A percentile compares a stretch with the other conserved stretches of the same genome.
Conservation (phyloP, 176 grass and related monocot species). For the Avena atlantica region DNA sequence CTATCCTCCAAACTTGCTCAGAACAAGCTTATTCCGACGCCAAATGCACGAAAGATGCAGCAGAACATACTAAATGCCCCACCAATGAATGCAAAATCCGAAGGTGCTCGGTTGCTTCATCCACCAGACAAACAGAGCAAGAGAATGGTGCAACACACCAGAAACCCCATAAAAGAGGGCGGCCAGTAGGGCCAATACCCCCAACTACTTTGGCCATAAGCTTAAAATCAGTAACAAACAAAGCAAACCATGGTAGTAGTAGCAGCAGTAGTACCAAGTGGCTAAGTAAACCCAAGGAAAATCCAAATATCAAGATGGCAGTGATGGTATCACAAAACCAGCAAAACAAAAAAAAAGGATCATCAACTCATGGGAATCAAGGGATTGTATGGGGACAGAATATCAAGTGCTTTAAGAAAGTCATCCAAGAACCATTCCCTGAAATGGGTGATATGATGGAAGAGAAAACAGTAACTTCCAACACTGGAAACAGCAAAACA, state of each 20-base stretch:
- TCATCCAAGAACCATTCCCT: slow-evolving; percentile 27
- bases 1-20: slow-evolving; percentile 42
- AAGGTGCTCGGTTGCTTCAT: slow-evolving; percentile 41
- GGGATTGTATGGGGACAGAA: not conserved
- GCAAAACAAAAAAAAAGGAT: not conserved
- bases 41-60: slow-evolving; percentile 45
- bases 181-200: slow-evolving; percentile 37
- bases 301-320: not conserved
- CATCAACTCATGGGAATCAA: not conserved
- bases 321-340: not conserved
- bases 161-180: slow-evolving; percentile 48
- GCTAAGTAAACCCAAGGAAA: not conserved
- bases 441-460: slow-evolving; percentile 12
- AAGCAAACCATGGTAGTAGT: slow-evolving; percentile 16
- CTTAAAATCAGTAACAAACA: slow-evolving; percentile 39
- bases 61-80: slow-evolving; percentile 44
- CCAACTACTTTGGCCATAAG: slow-evolving; percentile 50
- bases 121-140: slow-evolving; percentile 36
- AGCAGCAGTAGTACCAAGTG: slow-evolving; percentile 16
- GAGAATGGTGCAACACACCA: slow-evolving; percentile 53
- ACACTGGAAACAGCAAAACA: slow-evolving; percentile 24
- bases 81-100: slow-evolving; percentile 38
- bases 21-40: slow-evolving; percentile 33
- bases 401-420: slow-evolving; percentile 34
- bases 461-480: not conserved